Evolutionary conservation across 2,329 filamentous ascomycete genomes (phyloP).

Genomic region (Chrysoporthe austroafricana): DNA sequence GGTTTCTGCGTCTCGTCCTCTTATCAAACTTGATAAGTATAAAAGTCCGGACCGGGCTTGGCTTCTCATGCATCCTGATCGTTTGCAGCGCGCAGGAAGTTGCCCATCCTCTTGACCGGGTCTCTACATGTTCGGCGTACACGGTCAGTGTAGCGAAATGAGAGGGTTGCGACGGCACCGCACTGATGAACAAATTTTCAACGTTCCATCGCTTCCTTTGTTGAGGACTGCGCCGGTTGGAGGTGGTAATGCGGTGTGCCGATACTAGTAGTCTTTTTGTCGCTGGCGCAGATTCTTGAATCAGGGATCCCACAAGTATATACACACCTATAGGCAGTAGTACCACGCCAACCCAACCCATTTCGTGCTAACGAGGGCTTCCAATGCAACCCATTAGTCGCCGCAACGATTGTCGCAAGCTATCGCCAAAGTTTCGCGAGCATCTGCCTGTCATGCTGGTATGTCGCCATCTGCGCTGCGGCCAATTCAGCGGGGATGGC

Average conservation of each 20-base stretch:
- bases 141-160: background rate
- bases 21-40: background rate
- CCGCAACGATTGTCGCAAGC: background rate
- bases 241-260: constrained; percentile 2
- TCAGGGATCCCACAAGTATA: background rate
- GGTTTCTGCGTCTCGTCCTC: background rate
- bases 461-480: constrained; percentile 4
- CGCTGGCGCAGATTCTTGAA: background rate
- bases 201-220: constrained; percentile 8
- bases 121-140: no score
- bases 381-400: background rate
- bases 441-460: background rate
- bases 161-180: background rate
- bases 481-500: constrained; percentile 6
- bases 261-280: background rate
- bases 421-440: background rate
- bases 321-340: no score
- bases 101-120: background rate
- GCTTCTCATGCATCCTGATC: background rate
- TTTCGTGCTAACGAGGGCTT: background rate
- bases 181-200: background rate
- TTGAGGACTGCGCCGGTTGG: background rate
- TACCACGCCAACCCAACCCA: background rate
- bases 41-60: background rate
- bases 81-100: background rate